Evolutionary conservation across 495 filamentous ascomycete genomes (phyloP), one percentile per base, ranked within the genome.

Genomic region (Xylaria castorea): DNA sequence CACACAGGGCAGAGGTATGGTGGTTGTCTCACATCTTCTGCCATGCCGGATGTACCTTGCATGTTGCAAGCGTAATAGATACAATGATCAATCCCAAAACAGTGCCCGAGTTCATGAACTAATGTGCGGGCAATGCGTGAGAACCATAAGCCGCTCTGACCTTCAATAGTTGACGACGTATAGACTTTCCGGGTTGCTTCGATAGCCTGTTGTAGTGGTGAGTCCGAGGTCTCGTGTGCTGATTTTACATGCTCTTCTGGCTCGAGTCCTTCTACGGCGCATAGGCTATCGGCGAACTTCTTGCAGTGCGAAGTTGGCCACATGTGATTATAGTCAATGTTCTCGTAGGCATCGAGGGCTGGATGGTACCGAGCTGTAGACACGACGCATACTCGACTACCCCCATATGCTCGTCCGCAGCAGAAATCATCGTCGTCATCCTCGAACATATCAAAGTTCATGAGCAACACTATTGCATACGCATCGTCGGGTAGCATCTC

Each of bases 51-150:
- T 2, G 87, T 90, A 36, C 89, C 85, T 74, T 92, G 90, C 91
- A 93, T 92, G 38, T 84, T 83, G 73, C 91, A 93, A 0, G 91
- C 91, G 73, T 92, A 92, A 73, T 91, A 93, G 3, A 86, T 78
- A 75, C 91, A 92, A 75, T 92, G 91, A 9, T 77, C 90, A 5
- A 92, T 82, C 0, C 87, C 88, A 60, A 92, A 86, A 76, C 90
- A 92, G 72, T 92, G 91, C 1, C 89, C 89, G 7, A 93, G 77
- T 76, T 93, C 91, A 75, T 92, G 90, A 8, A 83, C 81, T 7
- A 84, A 86, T 0, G 90, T 92, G 34, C 89, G 85, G 40, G 84
- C 87, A 1, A 89, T 71, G 8, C 88, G 82, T 7, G 83, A 85
- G 27, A 91, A 82, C 90, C 90, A 92, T 1, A 91, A 76, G 0